Percentiles rank a stretch among this genome's conserved stretches.
Evolutionary conservation across 306 rosid species (phyloP).

Genomic region (Rosa rugosa): DNA sequence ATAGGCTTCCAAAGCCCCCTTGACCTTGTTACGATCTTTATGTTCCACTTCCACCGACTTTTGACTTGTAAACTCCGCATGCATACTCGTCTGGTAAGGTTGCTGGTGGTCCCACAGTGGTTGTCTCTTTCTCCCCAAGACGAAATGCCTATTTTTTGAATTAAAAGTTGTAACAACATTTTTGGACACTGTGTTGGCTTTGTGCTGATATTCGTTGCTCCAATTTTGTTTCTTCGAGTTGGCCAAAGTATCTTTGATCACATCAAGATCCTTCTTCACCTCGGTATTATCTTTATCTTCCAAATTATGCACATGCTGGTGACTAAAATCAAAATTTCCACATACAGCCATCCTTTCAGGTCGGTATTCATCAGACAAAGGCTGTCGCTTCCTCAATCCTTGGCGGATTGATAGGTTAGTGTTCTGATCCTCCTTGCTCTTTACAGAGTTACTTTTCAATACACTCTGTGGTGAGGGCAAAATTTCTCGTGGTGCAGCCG

Average conservation of each 20-base stretch:
- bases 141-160: background rate
- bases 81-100: background rate
- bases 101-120: background rate
- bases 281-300: background rate
- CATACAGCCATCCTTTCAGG: background rate
- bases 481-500: background rate
- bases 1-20: constrained; percentile 16
- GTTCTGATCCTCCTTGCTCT: background rate
- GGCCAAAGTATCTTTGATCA: background rate
- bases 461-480: background rate
- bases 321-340: background rate
- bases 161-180: background rate
- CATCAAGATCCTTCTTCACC: background rate
- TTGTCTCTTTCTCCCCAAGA: background rate
- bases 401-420: background rate
- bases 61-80: background rate
- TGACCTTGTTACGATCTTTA: constrained; percentile 22
- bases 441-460: background rate
- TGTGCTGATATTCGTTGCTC: background rate
- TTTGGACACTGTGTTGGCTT: background rate
- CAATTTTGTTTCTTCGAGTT: background rate
- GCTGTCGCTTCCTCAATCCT: background rate
- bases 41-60: background rate
- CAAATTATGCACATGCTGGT: background rate
- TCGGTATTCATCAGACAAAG: background rate